Conservation (phyloP, 1,139 yeast genomes). For the Pneumocystis carinii region DNA sequence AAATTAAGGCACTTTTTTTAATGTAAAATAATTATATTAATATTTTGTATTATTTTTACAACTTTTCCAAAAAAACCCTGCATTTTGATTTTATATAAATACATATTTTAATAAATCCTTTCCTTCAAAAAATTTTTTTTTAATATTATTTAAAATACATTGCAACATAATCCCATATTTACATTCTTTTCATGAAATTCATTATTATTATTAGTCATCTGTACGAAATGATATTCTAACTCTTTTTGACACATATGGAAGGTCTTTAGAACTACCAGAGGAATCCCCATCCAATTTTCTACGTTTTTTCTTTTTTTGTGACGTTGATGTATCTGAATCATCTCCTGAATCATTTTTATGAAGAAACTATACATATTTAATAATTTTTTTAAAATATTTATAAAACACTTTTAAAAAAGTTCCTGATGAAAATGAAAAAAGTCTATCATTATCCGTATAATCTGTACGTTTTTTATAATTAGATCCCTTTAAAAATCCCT, state of each 20-base stretch:
- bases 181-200: not conserved
- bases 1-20: slow-evolving; percentile 18
- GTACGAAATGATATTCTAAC: slow-evolving; percentile 1
- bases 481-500: slow-evolving; percentile 47
- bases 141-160: not conserved
- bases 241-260: not conserved
- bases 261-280: not conserved
- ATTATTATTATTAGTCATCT: not conserved
- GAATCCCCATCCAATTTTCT: not conserved
- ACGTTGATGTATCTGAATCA: not conserved
- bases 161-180: not conserved
- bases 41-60: not conserved
- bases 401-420: slow-evolving; percentile 33
- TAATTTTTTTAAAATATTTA: not conserved
- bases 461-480: slow-evolving; percentile 28
- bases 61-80: not conserved
- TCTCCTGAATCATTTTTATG: not conserved
- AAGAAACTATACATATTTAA: not conserved
- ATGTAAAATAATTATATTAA: not conserved
- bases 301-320: not conserved
- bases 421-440: slow-evolving; percentile 69
- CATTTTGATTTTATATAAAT: not conserved
- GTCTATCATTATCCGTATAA: slow-evolving; percentile 67
- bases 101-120: not conserved
- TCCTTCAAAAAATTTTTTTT: not conserved